Percentiles rank a stretch among this genome's conserved stretches.
These are phyloP conservation scores for Croton laevigatus DNA, from an alignment of 441 rosid genomes.

Conservation along the genomic window DNA sequence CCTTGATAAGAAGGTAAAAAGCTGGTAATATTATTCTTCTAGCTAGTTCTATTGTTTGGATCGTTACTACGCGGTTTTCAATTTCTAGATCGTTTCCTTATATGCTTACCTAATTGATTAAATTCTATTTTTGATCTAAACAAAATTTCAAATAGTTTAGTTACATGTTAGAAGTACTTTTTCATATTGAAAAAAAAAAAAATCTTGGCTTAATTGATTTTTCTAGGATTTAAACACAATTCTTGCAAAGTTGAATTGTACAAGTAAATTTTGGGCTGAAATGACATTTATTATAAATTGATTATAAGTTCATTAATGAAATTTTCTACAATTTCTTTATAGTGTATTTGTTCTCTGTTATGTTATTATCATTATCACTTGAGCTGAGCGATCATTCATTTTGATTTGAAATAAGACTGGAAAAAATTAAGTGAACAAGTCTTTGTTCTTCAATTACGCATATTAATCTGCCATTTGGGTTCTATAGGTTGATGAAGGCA, in stretches of 20 bases:
- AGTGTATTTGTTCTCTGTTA: background rate
- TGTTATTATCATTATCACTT: background rate
- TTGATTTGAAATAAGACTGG: background rate
- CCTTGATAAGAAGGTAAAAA: constrained; percentile 63
- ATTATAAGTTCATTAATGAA: background rate
- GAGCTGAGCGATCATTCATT: background rate
- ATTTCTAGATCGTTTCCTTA: background rate
- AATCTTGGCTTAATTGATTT: background rate
- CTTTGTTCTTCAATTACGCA: background rate
- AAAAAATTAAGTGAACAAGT: background rate
- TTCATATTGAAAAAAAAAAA: background rate
- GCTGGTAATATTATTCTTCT: background rate
- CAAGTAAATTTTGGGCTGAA: background rate
- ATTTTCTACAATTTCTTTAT: background rate
- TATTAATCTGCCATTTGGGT: background rate
- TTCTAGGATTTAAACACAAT: background rate
- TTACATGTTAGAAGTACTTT: too few species aligned
- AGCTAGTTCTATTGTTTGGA: background rate
- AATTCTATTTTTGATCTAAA: background rate
- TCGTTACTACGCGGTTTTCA: background rate
- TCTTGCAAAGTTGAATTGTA: too few species aligned
- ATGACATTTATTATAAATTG: background rate
- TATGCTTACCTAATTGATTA: background rate
- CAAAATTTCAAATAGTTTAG: too few species aligned
- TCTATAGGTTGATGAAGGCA: constrained; percentile 61